Evolutionary conservation across 371 early-diverging fungal genomes (phyloP).

Genomic region (Smittium mucronatum): DNA sequence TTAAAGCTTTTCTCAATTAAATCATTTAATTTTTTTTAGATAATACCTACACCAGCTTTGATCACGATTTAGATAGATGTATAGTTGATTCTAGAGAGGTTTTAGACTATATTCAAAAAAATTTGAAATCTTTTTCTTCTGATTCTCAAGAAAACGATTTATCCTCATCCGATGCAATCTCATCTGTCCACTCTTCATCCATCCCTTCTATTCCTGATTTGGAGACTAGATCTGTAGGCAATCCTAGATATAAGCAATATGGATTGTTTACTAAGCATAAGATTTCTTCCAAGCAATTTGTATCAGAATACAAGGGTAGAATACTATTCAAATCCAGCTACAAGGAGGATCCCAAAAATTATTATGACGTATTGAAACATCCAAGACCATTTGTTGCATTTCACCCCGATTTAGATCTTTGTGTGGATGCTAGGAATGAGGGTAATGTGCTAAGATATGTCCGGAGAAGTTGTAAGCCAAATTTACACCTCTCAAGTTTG

Average conservation of each 20-base stretch:
- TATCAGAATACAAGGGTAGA: slow-evolving; percentile 63
- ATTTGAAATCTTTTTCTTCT: neutral
- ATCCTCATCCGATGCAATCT: neutral
- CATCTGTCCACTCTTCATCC: neutral
- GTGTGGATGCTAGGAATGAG: slow-evolving; percentile 56
- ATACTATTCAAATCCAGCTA: slow-evolving; percentile 50
- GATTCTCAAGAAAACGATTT: neutral
- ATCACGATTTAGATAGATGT: neutral
- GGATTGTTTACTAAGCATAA: slow-evolving; percentile 61
- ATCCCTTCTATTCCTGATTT: neutral
- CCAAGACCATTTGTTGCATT: slow-evolving; percentile 56
- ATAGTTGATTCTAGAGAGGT: slow-evolving; percentile 9
- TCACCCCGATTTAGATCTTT: slow-evolving; percentile 53
- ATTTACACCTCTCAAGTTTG: slow-evolving; percentile 53
- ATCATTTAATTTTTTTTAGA: too few species aligned
- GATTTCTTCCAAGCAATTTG: slow-evolving; percentile 41
- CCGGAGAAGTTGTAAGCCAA: slow-evolving; percentile 57
- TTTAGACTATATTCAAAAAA: slow-evolving; percentile 1
- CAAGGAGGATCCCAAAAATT: slow-evolving; percentile 43
- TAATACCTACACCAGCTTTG: too few species aligned
- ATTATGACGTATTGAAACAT: slow-evolving; percentile 44
- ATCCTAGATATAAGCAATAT: slow-evolving; percentile 12
- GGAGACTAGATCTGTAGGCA: neutral
- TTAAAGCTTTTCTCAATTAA: neutral
- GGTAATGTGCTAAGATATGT: slow-evolving; percentile 57